These are phyloP conservation scores for Psilocybe azurescens DNA, from an alignment of 768 basidiomycete genomes.

Conservation along the genomic window DNA sequence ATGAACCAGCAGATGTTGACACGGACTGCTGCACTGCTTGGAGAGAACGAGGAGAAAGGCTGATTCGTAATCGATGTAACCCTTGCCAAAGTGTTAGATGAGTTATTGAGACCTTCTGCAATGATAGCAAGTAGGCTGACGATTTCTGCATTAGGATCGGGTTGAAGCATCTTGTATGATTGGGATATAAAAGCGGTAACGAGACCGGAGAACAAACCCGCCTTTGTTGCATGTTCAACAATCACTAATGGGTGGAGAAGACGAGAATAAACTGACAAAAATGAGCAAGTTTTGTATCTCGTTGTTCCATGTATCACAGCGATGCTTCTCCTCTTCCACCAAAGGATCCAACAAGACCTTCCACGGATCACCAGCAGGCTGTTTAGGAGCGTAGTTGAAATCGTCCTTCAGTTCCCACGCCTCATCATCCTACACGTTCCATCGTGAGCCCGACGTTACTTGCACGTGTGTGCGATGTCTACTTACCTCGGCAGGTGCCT, in stretches of 20 bases:
- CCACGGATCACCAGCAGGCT: slow-evolving; percentile 2
- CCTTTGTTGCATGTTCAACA: not conserved
- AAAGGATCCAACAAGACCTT: not conserved
- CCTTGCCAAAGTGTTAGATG: not conserved
- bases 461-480: not conserved
- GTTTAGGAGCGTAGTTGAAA: not conserved
- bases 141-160: not conserved
- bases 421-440: not conserved
- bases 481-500: not conserved
- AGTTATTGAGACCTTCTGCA: not conserved
- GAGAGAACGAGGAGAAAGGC: not conserved
- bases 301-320: slow-evolving; percentile 4
- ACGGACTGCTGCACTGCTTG: not conserved
- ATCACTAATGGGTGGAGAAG: not conserved
- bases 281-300: slow-evolving; percentile 4
- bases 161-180: slow-evolving; percentile 5
- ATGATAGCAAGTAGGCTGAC: slow-evolving; percentile 1
- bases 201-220: slow-evolving; percentile 8
- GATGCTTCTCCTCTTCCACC: not conserved
- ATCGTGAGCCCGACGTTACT: not conserved
- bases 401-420: slow-evolving; percentile 3
- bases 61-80: not conserved
- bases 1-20: slow-evolving; percentile 9
- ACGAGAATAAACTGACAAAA: slow-evolving; percentile 1
- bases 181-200: not conserved